Percentiles rank a stretch among this genome's conserved stretches.
These are phyloP conservation scores for Ceratobasidium sp. DNA, from an alignment of 1,284 basidiomycete species.

Conservation along the genomic window DNA sequence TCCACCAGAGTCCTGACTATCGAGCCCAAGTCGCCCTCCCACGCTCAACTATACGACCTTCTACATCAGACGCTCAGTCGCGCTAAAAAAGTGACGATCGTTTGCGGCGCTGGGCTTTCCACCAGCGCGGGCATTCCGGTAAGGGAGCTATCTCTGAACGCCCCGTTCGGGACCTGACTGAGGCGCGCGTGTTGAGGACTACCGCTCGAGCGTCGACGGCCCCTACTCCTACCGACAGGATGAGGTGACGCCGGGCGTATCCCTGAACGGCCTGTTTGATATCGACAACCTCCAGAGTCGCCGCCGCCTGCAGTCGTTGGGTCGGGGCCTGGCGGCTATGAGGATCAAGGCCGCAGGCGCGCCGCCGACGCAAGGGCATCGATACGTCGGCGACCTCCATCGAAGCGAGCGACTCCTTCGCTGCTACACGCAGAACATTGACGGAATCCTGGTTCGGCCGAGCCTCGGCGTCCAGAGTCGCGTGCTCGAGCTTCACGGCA, in stretches of 20 bases:
- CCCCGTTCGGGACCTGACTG: not conserved
- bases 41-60: not conserved
- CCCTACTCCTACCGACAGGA: not conserved
- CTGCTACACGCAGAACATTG: slow-evolving; percentile 30
- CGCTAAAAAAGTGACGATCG: slow-evolving; percentile 2
- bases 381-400: slow-evolving; percentile 8
- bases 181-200: slow-evolving; percentile 10
- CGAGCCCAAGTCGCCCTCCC: too few relatives aligned
- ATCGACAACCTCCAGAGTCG: not conserved
- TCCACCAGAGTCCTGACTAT: too few relatives aligned
- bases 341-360: not conserved
- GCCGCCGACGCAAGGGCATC: not conserved
- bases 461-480: not conserved
- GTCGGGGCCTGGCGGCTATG: not conserved
- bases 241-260: not conserved
- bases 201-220: not conserved
- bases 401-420: not conserved
- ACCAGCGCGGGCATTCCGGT: slow-evolving; percentile 39
- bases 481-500: slow-evolving; percentile 30
- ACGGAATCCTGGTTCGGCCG: slow-evolving; percentile 14
- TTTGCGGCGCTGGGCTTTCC: slow-evolving; percentile 29
- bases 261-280: slow-evolving; percentile 9
- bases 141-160: not conserved
- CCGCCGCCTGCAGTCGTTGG: not conserved
- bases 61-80: not conserved